These are phyloP conservation scores for Heliosperma pusillum DNA, from an alignment of 148 eudicot genomes.

Conservation along the genomic window DNA sequence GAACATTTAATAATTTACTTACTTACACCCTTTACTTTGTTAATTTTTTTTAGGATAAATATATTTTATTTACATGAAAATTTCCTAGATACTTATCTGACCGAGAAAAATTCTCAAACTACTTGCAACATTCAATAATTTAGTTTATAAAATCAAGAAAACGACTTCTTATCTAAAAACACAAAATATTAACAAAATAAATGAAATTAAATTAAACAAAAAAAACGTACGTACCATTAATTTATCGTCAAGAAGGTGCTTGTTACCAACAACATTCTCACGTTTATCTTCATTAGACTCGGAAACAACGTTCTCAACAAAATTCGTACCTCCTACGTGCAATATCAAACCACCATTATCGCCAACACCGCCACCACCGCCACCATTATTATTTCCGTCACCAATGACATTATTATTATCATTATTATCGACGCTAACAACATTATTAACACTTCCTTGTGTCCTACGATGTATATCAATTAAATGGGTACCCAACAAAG, in stretches of 20 bases:
- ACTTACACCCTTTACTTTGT: no score
- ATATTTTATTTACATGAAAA: no score
- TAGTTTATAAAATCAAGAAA: no score
- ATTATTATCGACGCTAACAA: not conserved
- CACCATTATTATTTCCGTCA: not conserved
- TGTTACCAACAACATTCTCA: constrained; percentile 2
- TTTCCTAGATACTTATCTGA: no score
- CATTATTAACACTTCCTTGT: not conserved
- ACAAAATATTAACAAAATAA: no score
- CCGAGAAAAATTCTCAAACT: no score
- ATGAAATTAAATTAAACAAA: no score
- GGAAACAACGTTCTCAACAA: not conserved
- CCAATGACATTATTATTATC: not conserved
- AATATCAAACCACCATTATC: not conserved
- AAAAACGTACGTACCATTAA: not conserved
- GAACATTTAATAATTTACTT: no score
- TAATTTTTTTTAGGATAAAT: no score
- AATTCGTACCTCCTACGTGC: not conserved
- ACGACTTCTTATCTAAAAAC: no score
- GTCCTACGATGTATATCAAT: not conserved
- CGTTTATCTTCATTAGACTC: not conserved
- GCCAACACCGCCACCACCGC: no score
- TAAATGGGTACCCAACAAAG: constrained; percentile 7
- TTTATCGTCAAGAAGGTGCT: constrained; percentile 10
- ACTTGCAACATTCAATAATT: no score